Conservation (phyloP, 2,329 filamentous ascomycete genomes). For the Penicillium vulpinum region DNA sequence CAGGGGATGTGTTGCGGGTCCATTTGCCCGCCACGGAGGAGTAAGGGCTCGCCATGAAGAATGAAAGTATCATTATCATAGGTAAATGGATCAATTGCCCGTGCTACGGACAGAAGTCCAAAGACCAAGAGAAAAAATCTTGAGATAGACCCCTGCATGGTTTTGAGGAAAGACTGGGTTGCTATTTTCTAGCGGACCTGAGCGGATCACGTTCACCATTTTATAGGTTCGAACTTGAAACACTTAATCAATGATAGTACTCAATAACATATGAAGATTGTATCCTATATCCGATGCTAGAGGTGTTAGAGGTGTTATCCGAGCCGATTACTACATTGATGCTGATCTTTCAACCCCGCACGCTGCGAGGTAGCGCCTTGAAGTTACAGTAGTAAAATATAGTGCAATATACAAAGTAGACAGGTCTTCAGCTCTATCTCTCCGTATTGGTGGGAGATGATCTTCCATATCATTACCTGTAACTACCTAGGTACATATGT, state of each 20-base stretch:
- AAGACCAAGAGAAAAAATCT: background rate
- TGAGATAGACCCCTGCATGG: background rate
- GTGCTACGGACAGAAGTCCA: background rate
- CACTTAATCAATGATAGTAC: too few relatives aligned
- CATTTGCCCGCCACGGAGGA: constrained; percentile 19
- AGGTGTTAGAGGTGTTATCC: too few relatives aligned
- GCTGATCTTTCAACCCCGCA: background rate
- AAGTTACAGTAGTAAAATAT: background rate
- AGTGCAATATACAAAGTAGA: background rate
- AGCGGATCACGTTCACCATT: background rate
- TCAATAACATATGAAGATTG: too few relatives aligned
- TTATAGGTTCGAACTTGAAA: background rate
- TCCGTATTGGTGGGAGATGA: background rate
- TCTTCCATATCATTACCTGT: background rate
- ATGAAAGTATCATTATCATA: background rate
- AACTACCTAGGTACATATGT: too few relatives aligned
- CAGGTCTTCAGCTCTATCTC: too few relatives aligned
- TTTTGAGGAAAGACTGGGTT: background rate
- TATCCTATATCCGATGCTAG: background rate
- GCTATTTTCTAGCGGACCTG: background rate
- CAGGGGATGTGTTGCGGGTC: constrained; percentile 48
- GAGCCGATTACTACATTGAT: background rate
- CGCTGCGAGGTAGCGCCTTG: background rate
- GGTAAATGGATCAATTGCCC: background rate
- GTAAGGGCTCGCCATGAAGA: constrained; percentile 8